phyloP scores from a whole-genome alignment of 1,139 yeast genomes.

The Citeromyces siamensis region DNA sequence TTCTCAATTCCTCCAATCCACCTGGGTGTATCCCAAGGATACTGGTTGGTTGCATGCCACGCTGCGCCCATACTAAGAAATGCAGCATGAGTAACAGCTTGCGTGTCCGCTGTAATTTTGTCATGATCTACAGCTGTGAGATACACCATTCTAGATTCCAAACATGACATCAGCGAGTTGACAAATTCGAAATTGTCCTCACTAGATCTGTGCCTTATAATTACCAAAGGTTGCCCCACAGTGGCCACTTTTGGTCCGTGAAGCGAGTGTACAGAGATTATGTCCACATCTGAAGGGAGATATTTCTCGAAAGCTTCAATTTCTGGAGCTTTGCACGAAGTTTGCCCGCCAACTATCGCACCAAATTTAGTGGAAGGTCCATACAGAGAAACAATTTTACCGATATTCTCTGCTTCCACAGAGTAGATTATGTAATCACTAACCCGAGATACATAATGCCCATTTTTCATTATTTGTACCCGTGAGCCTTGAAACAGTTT shows the following conservation, averaged over 20 bases:
- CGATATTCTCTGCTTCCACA: conserved; percentile 81
- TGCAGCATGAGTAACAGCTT: conserved; percentile 97
- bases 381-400: conserved; percentile 54
- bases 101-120: conserved; percentile 93
- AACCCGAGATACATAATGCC: conserved; percentile 69
- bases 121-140: conserved; percentile 83
- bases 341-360: conserved; percentile 95
- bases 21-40: conserved; percentile 84
- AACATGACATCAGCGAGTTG: conserved; percentile 51
- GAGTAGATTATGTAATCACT: conserved; percentile 80
- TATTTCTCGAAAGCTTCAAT: conserved; percentile 70
- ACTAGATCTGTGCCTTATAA: conserved; percentile 62
- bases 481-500: conserved; percentile 23
- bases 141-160: conserved; percentile 68
- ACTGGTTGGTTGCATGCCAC: conserved; percentile 73
- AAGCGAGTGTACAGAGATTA: conserved; percentile 78
- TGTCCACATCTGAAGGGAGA: conserved; percentile 69
- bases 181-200: conserved; percentile 49
- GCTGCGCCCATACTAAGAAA: conserved; percentile 95
- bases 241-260: conserved; percentile 92
- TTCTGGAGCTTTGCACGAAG: conserved; percentile 90
- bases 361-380: conserved; percentile 85
- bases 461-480: conserved; percentile 54
- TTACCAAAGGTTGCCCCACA: conserved; percentile 83
- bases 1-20: conserved; percentile 95